phyloP scores from a whole-genome alignment of 2,329 filamentous ascomycete genomes.

The Zymoseptoria passerinii region DNA sequence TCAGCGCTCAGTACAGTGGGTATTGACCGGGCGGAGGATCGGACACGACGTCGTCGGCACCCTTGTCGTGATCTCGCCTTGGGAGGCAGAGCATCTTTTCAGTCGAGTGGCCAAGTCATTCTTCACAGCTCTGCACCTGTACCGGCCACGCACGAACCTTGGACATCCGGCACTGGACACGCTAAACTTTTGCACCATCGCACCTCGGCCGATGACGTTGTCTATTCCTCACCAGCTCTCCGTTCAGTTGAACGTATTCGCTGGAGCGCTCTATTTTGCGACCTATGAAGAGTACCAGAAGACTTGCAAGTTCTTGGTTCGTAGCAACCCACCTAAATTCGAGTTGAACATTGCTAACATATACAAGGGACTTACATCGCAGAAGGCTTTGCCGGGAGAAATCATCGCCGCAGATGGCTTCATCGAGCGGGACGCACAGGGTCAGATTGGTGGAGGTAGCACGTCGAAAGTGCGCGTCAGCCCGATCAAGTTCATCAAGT shows the following conservation, averaged over 20 bases:
- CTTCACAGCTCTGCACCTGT: constrained; percentile 37
- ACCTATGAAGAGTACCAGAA: constrained; percentile 46
- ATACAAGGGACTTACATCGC: constrained; percentile 6
- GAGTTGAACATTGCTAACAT: too few relatives aligned
- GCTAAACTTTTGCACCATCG: constrained; percentile 31
- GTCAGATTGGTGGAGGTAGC: constrained; percentile 8
- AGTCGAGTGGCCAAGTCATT: constrained; percentile 30
- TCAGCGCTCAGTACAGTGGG: constrained; percentile 48
- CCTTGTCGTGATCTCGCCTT: constrained; percentile 53
- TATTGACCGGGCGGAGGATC: constrained; percentile 33
- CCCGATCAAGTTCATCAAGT: constrained; percentile 20
- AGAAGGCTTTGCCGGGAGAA: constrained; percentile 9
- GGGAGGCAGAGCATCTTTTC: constrained; percentile 50
- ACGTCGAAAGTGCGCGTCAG: constrained; percentile 12
- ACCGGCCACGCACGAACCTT: constrained; percentile 42
- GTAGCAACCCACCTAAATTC: too few relatives aligned
- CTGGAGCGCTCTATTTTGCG: constrained; percentile 57
- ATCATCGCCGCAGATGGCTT: constrained; percentile 17
- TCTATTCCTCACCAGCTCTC: constrained; percentile 26
- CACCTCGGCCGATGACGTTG: neutral
- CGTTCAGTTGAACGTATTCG: constrained; percentile 54
- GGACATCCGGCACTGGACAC: constrained; percentile 36
- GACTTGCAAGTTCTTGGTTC: constrained; percentile 6
- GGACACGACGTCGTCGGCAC: constrained; percentile 6
- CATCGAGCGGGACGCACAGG: constrained; percentile 12